These are phyloP conservation scores for Vitis hybrid DNA, from an alignment of 177 flowering plant genomes.

Conservation along the genomic window DNA sequence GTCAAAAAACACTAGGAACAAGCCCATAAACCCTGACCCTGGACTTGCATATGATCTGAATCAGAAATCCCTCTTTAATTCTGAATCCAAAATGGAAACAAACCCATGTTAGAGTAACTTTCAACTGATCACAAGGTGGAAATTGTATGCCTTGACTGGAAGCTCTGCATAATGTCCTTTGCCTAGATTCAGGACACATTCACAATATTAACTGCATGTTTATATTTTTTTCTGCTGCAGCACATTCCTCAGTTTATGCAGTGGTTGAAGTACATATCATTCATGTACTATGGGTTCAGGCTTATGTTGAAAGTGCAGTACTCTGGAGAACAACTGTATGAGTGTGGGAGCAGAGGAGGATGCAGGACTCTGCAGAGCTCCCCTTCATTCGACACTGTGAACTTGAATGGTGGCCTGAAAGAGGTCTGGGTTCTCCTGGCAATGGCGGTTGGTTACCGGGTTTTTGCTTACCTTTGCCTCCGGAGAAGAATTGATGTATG, in stretches of 20 bases:
- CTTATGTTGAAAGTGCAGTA: slow-evolving; percentile 91
- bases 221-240: slow-evolving; percentile 43
- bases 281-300: slow-evolving; percentile 87
- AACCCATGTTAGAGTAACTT: neutral
- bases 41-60: too few species aligned
- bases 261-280: slow-evolving; percentile 88
- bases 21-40: too few species aligned
- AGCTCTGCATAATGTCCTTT: too few species aligned
- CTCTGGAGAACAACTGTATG: slow-evolving; percentile 69
- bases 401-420: slow-evolving; percentile 65
- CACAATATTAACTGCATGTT: neutral
- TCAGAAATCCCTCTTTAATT: too few species aligned
- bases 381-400: slow-evolving; percentile 79
- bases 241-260: slow-evolving; percentile 87
- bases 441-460: slow-evolving; percentile 75
- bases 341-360: slow-evolving; percentile 71
- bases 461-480: slow-evolving; percentile 77
- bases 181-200: too few species aligned
- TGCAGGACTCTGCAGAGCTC: slow-evolving; percentile 80
- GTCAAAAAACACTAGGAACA: too few species aligned
- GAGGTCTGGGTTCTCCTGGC: slow-evolving; percentile 87
- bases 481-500: slow-evolving; percentile 48
- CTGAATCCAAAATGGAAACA: too few species aligned
- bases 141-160: neutral
- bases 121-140: neutral